Percentiles rank a stretch among this genome's conserved stretches.
These are phyloP conservation scores for Tricholoma hemisulphureum DNA, from an alignment of 768 basidiomycete genomes.

Conservation along the genomic window DNA sequence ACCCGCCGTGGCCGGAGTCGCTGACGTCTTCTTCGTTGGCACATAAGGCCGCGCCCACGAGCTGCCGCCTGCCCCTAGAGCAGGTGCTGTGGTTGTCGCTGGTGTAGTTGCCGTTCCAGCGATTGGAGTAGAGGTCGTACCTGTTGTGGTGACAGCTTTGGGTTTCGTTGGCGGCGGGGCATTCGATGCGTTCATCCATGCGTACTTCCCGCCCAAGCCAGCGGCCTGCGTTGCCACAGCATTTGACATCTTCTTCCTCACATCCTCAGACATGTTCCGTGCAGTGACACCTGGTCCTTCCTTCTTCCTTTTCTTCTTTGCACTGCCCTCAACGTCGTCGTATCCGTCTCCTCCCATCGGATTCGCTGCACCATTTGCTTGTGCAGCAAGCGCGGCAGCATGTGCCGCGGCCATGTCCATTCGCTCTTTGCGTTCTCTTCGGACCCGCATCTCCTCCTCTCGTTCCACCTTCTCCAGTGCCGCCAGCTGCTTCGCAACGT, in stretches of 20 bases:
- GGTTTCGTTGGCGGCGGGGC: constrained; percentile 40
- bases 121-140: constrained; percentile 16
- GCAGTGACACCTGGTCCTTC: constrained; percentile 84
- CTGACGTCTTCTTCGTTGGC: constrained; percentile 46
- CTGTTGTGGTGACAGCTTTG: constrained; percentile 28
- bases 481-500: constrained; percentile 75
- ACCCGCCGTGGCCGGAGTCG: constrained; percentile 27
- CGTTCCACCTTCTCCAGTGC: constrained; percentile 76
- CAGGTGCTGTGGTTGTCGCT: constrained; percentile 28
- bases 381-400: constrained; percentile 59
- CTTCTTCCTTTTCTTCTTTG: constrained; percentile 80
- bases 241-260: constrained; percentile 89
- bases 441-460: constrained; percentile 76
- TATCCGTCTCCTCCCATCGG: constrained; percentile 22
- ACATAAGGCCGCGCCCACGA: constrained; percentile 67
- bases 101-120: constrained; percentile 18
- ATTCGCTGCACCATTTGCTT: constrained; percentile 42
- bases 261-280: constrained; percentile 88
- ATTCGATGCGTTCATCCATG: constrained; percentile 81
- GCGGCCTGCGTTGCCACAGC: constrained; percentile 86
- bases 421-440: constrained; percentile 78
- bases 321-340: constrained; percentile 51
- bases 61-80: constrained; percentile 25
- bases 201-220: constrained; percentile 78
- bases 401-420: constrained; percentile 71